These are phyloP conservation scores for Coniochaeta prunicola DNA, from an alignment of 2,329 filamentous ascomycete genomes.

Conservation along the genomic window DNA sequence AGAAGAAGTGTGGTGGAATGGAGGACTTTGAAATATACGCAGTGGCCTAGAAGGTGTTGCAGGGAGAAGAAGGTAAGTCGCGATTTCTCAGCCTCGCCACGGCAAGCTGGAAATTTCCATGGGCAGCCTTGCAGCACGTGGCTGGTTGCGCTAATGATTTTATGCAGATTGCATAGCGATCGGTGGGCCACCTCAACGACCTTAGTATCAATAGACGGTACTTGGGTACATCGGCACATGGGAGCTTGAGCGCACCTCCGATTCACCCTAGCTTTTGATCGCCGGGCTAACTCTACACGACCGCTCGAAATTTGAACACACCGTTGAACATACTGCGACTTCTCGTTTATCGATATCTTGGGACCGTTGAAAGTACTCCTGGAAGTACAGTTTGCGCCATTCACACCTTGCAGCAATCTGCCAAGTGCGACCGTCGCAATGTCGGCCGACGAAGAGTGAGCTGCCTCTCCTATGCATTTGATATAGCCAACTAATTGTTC, in stretches of 20 bases:
- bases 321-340: not conserved
- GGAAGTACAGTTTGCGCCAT: not conserved
- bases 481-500: not conserved
- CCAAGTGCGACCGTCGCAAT: not conserved
- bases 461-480: not conserved
- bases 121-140: conserved; percentile 2
- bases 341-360: not conserved
- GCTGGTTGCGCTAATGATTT: not conserved
- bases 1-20: not conserved
- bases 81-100: conserved; percentile 13
- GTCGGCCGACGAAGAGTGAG: conserved; percentile 2
- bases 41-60: not conserved
- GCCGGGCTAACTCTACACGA: not conserved
- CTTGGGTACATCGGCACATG: not conserved
- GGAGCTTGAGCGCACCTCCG: not conserved
- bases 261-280: not conserved
- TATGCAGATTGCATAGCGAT: not conserved
- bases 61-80: not conserved
- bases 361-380: not conserved
- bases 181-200: conserved; percentile 11
- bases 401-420: not conserved
- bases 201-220: conserved; percentile 8
- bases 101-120: not conserved
- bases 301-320: not conserved
- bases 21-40: not conserved